Evolutionary conservation across 116 monocot species (phyloP).

Genomic region (Zostera marina): DNA sequence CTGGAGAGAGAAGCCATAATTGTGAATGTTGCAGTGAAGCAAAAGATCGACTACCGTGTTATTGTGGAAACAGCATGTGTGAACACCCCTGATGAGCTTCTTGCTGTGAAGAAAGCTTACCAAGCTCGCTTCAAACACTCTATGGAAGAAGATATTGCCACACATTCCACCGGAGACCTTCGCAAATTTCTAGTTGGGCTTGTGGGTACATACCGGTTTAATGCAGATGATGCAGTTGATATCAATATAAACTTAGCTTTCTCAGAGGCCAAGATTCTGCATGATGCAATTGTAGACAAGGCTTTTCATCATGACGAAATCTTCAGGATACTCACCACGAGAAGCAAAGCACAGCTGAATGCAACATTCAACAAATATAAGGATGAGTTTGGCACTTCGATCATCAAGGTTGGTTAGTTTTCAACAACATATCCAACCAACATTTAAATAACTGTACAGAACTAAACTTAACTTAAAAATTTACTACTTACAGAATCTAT

Average conservation of each 20-base stretch:
- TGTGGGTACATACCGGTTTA: constrained; percentile 13
- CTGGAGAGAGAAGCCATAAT: constrained; percentile 58
- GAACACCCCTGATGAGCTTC: constrained; percentile 40
- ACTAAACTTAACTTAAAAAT: neutral
- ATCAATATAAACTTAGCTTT: constrained; percentile 10
- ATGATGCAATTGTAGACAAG: constrained; percentile 11
- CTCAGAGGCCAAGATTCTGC: constrained; percentile 14
- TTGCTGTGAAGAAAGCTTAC: constrained; percentile 63
- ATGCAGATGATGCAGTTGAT: constrained; percentile 25
- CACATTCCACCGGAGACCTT: constrained; percentile 34
- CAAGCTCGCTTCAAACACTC: constrained; percentile 54
- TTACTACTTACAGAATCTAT: constrained; percentile 1
- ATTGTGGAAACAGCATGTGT: constrained; percentile 66
- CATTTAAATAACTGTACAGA: too few species aligned
- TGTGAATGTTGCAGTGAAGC: constrained; percentile 35
- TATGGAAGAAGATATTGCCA: constrained; percentile 73
- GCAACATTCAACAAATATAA: constrained; percentile 38
- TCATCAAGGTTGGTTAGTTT: constrained; percentile 21
- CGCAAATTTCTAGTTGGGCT: constrained; percentile 27
- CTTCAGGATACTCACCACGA: constrained; percentile 24
- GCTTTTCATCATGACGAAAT: constrained; percentile 22
- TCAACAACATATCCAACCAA: neutral
- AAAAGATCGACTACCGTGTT: constrained; percentile 33
- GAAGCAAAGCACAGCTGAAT: constrained; percentile 32
- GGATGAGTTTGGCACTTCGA: constrained; percentile 23